A percentile compares a stretch with the other conserved stretches of the same genome.
Conservation (phyloP, 495 filamentous ascomycete genomes). For the Bacidia gigantensis region DNA sequence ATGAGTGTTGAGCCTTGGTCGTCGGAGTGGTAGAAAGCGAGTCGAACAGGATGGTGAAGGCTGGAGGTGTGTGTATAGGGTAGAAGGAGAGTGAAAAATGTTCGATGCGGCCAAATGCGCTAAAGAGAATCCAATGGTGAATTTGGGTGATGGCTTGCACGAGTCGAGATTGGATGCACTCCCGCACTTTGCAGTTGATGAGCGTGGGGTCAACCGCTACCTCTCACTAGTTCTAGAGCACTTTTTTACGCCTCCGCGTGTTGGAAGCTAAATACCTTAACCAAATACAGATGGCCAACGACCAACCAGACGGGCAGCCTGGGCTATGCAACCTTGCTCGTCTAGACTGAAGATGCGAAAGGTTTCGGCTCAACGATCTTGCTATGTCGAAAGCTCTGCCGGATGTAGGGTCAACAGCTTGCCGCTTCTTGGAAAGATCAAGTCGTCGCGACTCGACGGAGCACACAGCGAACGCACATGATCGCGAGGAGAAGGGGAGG, state of each 20-base stretch:
- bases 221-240: too few species aligned
- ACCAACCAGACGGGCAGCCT: neutral
- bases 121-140: neutral
- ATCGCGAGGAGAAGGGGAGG: neutral
- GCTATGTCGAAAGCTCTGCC: too few species aligned
- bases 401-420: too few species aligned
- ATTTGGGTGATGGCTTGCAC: neutral
- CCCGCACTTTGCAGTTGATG: neutral
- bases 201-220: neutral
- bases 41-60: neutral
- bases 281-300: neutral
- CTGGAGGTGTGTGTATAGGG: neutral
- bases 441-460: too few species aligned
- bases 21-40: neutral
- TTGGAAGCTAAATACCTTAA: neutral
- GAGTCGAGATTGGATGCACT: neutral
- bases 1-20: conserved; percentile 8
- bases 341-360: neutral
- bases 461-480: too few species aligned
- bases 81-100: neutral
- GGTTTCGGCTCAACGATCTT: too few species aligned
- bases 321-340: neutral
- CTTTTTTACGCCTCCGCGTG: neutral
- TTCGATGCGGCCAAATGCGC: neutral
- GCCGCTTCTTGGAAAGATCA: too few species aligned